Evolutionary conservation across 2,329 filamentous ascomycete genomes (phyloP).

Genomic region (Elsinoe ampelina): DNA sequence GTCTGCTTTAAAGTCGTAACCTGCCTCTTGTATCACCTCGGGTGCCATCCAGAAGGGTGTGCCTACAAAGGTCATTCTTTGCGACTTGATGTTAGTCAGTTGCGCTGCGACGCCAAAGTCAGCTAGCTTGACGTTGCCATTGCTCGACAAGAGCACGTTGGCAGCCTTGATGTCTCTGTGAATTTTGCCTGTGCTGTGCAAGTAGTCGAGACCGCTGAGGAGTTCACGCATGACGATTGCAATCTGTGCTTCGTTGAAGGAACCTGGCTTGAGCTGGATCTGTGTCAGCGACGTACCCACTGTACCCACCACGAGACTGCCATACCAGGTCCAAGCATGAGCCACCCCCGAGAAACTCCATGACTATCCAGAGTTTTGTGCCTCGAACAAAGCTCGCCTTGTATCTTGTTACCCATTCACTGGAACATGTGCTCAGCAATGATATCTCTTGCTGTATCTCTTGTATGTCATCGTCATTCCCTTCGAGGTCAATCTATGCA

Average conservation of each 20-base stretch:
- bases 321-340: conserved; percentile 86
- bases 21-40: conserved; percentile 82
- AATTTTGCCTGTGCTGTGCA: conserved; percentile 90
- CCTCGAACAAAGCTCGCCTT: conserved; percentile 93
- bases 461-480: conserved; percentile 94
- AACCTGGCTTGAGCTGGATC: conserved; percentile 71
- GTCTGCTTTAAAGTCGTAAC: conserved; percentile 80
- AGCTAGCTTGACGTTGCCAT: conserved; percentile 86
- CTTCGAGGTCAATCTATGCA: conserved; percentile 88
- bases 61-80: conserved; percentile 93
- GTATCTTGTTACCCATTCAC: conserved; percentile 90
- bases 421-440: conserved; percentile 88
- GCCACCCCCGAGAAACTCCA: conserved; percentile 93
- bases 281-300: conserved; percentile 22
- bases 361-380: conserved; percentile 97
- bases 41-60: conserved; percentile 98
- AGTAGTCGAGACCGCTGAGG: conserved; percentile 79
- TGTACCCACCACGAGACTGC: neutral
- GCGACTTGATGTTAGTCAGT: conserved; percentile 93
- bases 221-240: conserved; percentile 91
- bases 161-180: conserved; percentile 96
- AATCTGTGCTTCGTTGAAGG: conserved; percentile 81
- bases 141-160: conserved; percentile 81
- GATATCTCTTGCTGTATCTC: conserved; percentile 98
- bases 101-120: conserved; percentile 97